Conservation (phyloP, 2,329 filamentous ascomycete species). For the Trichoderma sp. region DNA sequence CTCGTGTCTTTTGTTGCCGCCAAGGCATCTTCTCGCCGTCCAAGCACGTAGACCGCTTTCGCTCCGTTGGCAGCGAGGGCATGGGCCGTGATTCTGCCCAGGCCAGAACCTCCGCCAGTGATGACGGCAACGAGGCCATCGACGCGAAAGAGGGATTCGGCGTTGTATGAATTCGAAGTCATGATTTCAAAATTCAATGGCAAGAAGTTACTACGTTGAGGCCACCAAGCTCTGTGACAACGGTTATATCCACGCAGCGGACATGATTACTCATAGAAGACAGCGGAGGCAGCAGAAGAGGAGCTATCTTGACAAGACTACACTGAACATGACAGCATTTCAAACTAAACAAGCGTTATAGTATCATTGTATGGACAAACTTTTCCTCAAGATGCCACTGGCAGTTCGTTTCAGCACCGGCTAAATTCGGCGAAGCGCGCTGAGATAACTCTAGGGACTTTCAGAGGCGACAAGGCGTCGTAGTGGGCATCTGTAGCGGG, state of each 20-base stretch:
- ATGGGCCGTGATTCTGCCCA: slow-evolving; percentile 56
- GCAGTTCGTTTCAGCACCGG: neutral
- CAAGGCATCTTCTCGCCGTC: slow-evolving; percentile 42
- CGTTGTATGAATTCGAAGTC: slow-evolving; percentile 25
- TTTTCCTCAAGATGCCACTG: neutral
- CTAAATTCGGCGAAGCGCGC: neutral
- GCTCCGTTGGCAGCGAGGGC: slow-evolving; percentile 39
- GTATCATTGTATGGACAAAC: neutral
- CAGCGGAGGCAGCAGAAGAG: neutral
- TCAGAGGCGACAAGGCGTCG: neutral
- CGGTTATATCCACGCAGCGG: neutral
- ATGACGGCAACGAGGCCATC: slow-evolving; percentile 59
- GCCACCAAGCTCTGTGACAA: neutral
- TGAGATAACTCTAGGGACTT: neutral
- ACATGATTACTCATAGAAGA: neutral
- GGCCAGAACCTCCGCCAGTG: slow-evolving; percentile 59
- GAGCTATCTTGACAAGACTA: neutral
- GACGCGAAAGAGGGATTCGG: slow-evolving; percentile 50
- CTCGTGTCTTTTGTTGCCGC: slow-evolving; percentile 28
- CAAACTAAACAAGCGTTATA: neutral
- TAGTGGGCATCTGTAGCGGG: neutral
- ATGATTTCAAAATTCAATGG: neutral
- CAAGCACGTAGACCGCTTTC: slow-evolving; percentile 45
- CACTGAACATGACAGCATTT: neutral
- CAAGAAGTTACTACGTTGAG: neutral